Evolutionary conservation across 805 yeast genomes (phyloP).

Genomic region (Metschnikowia rubicola): DNA sequence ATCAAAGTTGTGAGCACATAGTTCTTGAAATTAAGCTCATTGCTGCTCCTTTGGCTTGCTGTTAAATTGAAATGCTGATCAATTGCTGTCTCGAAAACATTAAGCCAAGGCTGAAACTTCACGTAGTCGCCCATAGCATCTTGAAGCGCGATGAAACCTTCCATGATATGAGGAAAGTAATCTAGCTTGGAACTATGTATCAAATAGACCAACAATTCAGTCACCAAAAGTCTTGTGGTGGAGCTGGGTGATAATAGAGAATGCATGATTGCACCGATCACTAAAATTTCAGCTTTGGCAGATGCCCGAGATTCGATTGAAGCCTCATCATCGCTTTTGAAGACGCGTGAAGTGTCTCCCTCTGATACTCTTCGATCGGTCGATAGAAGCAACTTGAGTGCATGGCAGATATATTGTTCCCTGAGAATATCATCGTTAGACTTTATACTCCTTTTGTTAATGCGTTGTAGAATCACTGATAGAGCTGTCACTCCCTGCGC

Average conservation of each 20-base stretch:
- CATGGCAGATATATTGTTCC: constrained; percentile 37
- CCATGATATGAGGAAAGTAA: constrained; percentile 26
- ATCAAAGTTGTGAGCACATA: constrained; percentile 37
- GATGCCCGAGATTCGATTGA: constrained; percentile 8
- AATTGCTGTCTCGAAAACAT: constrained; percentile 33
- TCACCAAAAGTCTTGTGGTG: constrained; percentile 38
- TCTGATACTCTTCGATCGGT: constrained; percentile 17
- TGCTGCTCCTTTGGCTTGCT: constrained; percentile 9
- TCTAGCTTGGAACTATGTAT: constrained; percentile 19
- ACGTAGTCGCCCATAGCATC: constrained; percentile 34
- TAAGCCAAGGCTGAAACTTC: constrained; percentile 41
- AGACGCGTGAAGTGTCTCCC: constrained; percentile 9
- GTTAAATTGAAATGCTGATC: constrained; percentile 26
- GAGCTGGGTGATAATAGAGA: constrained; percentile 40
- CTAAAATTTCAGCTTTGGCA: constrained; percentile 26
- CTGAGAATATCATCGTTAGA: constrained; percentile 43
- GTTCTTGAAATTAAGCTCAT: constrained; percentile 25
- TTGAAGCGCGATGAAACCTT: constrained; percentile 31
- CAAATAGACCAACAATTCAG: constrained; percentile 41
- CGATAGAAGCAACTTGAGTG: constrained; percentile 34
- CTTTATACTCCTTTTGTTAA: constrained; percentile 41
- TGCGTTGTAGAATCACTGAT: constrained; percentile 34
- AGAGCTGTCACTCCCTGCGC: constrained; percentile 44
- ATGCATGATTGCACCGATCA: constrained; percentile 35
- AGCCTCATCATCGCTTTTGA: constrained; percentile 6